These are phyloP conservation scores for Allantophomopsis lycopodina DNA, from an alignment of 2,329 filamentous ascomycete genomes.

Conservation along the genomic window DNA sequence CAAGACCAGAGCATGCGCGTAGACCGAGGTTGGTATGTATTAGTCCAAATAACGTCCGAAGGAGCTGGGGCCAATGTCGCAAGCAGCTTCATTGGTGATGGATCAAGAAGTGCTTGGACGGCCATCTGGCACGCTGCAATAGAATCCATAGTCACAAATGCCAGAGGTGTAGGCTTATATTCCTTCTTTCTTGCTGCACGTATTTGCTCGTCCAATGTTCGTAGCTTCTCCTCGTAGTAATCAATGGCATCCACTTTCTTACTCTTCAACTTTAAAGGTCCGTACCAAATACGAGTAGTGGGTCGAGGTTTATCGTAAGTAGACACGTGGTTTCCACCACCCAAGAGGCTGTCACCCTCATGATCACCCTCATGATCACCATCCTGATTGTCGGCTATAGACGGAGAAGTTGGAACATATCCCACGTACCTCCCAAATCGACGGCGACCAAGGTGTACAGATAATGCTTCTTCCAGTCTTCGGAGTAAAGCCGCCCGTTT, in stretches of 20 bases:
- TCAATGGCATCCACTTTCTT: conserved; percentile 80
- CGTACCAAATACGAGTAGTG: conserved; percentile 63
- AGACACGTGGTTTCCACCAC: conserved; percentile 22
- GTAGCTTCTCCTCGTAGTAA: conserved; percentile 81
- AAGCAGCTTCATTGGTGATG: conserved; percentile 71
- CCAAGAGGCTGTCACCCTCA: conserved; percentile 46
- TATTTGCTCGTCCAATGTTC: conserved; percentile 65
- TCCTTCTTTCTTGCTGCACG: conserved; percentile 54
- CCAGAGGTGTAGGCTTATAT: conserved; percentile 67
- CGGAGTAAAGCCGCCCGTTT: conserved; percentile 51
- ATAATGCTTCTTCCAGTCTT: conserved; percentile 74
- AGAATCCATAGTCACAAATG: conserved; percentile 96
- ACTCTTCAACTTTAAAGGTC: conserved; percentile 57
- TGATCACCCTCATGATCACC: conserved; percentile 29
- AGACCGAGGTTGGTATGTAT: conserved; percentile 71
- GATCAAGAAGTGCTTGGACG: conserved; percentile 86
- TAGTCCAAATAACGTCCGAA: conserved; percentile 86
- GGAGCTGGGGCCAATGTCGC: conserved; percentile 81
- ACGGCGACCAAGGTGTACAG: conserved; percentile 52
- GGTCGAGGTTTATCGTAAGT: conserved; percentile 40
- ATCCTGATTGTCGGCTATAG: conserved; percentile 16
- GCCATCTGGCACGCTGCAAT: conserved; percentile 91
- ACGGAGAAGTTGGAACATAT: conserved; percentile 22
- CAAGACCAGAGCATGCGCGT: conserved; percentile 67
- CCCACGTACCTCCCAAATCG: conserved; percentile 30